Evolutionary conservation across 306 rosid species (phyloP).

Genomic region (Fragaria ananassa): DNA sequence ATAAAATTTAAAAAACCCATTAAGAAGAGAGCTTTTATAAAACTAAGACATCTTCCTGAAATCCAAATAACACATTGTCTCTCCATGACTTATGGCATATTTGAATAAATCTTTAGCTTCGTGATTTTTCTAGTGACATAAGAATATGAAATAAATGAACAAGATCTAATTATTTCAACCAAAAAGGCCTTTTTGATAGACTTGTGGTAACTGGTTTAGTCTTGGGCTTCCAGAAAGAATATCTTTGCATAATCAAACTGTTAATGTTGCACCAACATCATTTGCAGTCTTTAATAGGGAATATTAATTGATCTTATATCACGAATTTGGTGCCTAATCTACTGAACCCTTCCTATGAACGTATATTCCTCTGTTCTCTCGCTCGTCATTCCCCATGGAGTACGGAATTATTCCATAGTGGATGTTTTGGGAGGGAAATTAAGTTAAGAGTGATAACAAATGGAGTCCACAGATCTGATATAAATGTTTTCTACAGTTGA

Average conservation of each 20-base stretch:
- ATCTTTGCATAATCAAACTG: background rate
- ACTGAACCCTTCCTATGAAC: background rate
- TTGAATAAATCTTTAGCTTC: background rate
- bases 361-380: background rate
- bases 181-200: no score
- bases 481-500: conserved; percentile 9
- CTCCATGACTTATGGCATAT: background rate
- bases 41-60: background rate
- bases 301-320: background rate
- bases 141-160: background rate
- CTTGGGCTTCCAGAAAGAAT: background rate
- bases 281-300: background rate
- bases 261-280: background rate
- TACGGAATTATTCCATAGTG: background rate
- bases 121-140: background rate
- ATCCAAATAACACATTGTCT: background rate
- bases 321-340: background rate
- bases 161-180: no score
- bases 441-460: background rate
- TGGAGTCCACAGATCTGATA: conserved; percentile 8
- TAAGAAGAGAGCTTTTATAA: background rate
- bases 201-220: background rate
- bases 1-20: background rate
- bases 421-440: background rate
- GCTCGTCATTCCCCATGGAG: background rate